Evolutionary conservation across 1,284 basidiomycete genomes (phyloP).

Genomic region (Inonotus hispidus): DNA sequence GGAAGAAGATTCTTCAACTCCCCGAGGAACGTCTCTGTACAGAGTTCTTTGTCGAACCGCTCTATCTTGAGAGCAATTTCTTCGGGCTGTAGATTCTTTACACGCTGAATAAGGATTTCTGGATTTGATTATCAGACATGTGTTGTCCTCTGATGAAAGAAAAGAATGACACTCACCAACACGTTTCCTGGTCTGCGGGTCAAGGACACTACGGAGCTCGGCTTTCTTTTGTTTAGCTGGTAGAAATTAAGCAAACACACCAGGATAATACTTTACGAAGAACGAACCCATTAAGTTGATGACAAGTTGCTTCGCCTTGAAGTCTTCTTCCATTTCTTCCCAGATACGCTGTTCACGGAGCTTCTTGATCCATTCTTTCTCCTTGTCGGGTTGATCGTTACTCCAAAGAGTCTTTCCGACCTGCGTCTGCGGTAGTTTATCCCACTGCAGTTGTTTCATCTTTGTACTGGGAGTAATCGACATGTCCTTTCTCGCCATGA

Average conservation of each 20-base stretch:
- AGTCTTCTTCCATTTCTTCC: slow-evolving; percentile 96
- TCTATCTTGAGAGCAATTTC: slow-evolving; percentile 80
- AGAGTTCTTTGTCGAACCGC: slow-evolving; percentile 80
- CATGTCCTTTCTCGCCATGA: slow-evolving; percentile 79
- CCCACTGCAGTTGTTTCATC: slow-evolving; percentile 99
- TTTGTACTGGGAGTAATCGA: slow-evolving; percentile 80
- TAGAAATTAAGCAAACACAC: neutral
- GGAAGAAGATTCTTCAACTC: slow-evolving; percentile 85
- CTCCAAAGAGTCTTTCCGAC: slow-evolving; percentile 84
- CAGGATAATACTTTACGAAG: neutral
- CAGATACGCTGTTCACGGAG: slow-evolving; percentile 84
- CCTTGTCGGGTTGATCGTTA: slow-evolving; percentile 61
- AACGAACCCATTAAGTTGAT: slow-evolving; percentile 70
- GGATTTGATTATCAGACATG: slow-evolving; percentile 3
- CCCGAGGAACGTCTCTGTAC: slow-evolving; percentile 81
- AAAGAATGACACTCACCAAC: slow-evolving; percentile 56
- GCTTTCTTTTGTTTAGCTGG: slow-evolving; percentile 75
- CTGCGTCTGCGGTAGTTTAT: slow-evolving; percentile 86
- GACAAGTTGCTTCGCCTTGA: slow-evolving; percentile 94
- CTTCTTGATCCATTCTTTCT: slow-evolving; percentile 74
- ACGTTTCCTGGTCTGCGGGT: slow-evolving; percentile 84
- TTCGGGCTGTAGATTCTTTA: slow-evolving; percentile 78
- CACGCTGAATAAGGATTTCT: slow-evolving; percentile 89
- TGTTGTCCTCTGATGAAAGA: neutral
- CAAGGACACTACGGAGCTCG: slow-evolving; percentile 87